Evolutionary conservation across 139 green algal genomes (phyloP).

Genomic region (Chlamydomonas sphaeroides): DNA sequence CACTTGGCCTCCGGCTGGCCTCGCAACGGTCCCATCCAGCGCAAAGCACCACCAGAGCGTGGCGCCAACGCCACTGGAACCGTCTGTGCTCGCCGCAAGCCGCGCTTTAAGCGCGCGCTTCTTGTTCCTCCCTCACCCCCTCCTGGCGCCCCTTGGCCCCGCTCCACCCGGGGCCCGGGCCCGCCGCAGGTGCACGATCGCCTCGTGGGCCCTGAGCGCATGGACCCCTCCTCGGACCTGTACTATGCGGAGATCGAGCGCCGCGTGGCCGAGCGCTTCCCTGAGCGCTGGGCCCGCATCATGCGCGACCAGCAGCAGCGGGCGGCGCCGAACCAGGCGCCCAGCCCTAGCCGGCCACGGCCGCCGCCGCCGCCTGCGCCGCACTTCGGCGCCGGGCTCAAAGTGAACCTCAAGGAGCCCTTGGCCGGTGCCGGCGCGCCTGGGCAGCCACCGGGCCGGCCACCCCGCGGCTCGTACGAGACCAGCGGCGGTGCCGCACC

Average conservation of each 20-base stretch:
- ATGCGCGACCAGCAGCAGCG: conserved; percentile 7
- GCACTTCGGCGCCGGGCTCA: conserved; percentile 2
- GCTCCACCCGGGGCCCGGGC: too few species aligned
- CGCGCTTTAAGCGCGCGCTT: too few species aligned
- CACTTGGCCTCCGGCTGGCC: too few species aligned
- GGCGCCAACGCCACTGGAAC: too few species aligned
- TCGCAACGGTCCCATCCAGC: too few species aligned
- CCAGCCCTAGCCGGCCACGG: neutral
- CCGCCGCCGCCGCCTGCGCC: neutral
- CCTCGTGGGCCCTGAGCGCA: conserved; percentile 46
- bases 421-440: neutral
- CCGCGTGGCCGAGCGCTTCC: conserved; percentile 49
- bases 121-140: too few species aligned
- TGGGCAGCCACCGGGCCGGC: neutral
- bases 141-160: too few species aligned
- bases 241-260: conserved; percentile 63
- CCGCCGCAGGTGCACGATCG: conserved; percentile 54
- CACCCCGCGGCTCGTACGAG: too few species aligned
- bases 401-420: conserved; percentile 27
- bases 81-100: too few species aligned
- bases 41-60: too few species aligned
- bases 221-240: conserved; percentile 46
- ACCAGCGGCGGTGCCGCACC: conserved; percentile 15
- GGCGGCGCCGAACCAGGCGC: neutral
- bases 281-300: conserved; percentile 30